A percentile compares a stretch with the other conserved stretches of the same genome.
These are phyloP conservation scores for Cymbidium sinense DNA, from an alignment of 106 monocot genomes.

Conservation along the genomic window DNA sequence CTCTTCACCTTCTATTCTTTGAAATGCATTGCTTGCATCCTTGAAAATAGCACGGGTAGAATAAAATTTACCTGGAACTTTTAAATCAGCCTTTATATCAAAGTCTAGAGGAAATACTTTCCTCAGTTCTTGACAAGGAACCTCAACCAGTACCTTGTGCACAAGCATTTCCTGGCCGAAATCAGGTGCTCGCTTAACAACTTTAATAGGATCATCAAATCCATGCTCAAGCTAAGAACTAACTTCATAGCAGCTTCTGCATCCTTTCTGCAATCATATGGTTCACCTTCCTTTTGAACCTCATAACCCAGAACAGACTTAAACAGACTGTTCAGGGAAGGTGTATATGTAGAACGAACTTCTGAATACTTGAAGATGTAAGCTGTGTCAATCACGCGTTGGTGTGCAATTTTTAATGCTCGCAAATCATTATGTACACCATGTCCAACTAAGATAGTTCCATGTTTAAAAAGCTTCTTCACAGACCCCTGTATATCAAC, in stretches of 20 bases:
- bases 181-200: too few relatives aligned
- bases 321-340: too few relatives aligned
- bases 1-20: constrained; percentile 34
- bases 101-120: constrained; percentile 30
- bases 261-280: too few relatives aligned
- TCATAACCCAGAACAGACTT: too few relatives aligned
- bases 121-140: constrained; percentile 34
- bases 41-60: constrained; percentile 43
- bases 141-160: constrained; percentile 48
- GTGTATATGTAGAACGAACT: too few relatives aligned
- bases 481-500: constrained; percentile 63
- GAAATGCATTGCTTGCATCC: constrained; percentile 34
- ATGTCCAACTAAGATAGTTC: constrained; percentile 77
- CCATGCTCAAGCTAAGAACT: too few relatives aligned
- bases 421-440: constrained; percentile 70
- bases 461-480: constrained; percentile 53
- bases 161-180: constrained; percentile 37
- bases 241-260: too few relatives aligned
- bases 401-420: too few relatives aligned
- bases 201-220: too few relatives aligned
- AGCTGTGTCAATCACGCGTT: too few relatives aligned
- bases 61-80: constrained; percentile 30
- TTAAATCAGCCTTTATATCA: constrained; percentile 42
- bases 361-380: too few relatives aligned
- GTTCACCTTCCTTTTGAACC: too few relatives aligned